phyloP scores from a whole-genome alignment of 345 rosid genomes.

The Boechera stricta region DNA sequence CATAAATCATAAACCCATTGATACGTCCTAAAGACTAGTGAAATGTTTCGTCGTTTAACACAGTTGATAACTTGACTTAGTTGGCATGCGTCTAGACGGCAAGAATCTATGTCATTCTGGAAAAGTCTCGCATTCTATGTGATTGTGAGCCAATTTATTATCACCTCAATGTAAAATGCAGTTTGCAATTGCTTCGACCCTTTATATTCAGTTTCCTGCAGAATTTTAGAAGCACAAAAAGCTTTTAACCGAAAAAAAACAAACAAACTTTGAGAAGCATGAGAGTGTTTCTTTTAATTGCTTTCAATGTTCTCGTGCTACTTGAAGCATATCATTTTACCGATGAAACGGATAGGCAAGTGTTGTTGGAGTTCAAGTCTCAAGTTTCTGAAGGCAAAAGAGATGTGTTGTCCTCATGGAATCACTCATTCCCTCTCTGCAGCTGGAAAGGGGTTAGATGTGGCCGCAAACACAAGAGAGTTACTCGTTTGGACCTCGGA shows the following conservation, averaged over 20 bases:
- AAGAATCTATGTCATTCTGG: too few species aligned
- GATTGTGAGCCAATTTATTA: conserved; percentile 23
- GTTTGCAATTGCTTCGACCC: not conserved
- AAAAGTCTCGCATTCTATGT: conserved; percentile 45
- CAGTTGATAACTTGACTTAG: too few species aligned
- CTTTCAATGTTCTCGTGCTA: not conserved
- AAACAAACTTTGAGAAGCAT: not conserved
- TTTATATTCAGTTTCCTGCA: not conserved
- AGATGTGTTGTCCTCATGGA: not conserved
- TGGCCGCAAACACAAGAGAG: not conserved
- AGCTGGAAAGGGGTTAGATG: not conserved
- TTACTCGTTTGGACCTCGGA: not conserved
- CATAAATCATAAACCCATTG: too few species aligned
- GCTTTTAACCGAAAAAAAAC: not conserved
- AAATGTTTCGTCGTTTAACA: too few species aligned
- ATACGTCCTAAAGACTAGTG: too few species aligned
- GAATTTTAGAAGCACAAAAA: not conserved
- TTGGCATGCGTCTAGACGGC: too few species aligned
- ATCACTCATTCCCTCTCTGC: not conserved
- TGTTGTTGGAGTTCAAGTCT: not conserved
- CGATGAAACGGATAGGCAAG: not conserved
- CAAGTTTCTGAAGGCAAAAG: not conserved
- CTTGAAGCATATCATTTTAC: not conserved
- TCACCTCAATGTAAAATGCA: not conserved
- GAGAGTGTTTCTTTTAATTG: not conserved